Conservation (phyloP, 306 rosid genomes). For the Purshia tridentata region DNA sequence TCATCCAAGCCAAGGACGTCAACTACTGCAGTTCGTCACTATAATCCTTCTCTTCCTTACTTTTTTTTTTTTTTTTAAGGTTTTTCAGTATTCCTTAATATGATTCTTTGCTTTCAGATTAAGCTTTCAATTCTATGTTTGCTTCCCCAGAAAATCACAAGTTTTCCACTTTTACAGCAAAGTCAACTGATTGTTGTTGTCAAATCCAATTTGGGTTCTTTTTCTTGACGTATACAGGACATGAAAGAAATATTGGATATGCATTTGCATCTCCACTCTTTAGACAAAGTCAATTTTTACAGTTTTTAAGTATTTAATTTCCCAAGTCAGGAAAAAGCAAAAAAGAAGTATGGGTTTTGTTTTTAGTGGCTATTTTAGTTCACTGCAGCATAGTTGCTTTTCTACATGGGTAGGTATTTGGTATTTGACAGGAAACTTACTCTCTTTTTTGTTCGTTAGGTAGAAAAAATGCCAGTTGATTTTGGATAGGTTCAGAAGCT, state of each 20-base stretch:
- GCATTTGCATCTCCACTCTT: neutral
- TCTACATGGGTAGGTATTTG: too few species aligned
- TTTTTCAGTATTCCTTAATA: neutral
- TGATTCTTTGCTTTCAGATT: neutral
- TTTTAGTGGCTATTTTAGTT: too few species aligned
- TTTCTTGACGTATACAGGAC: neutral
- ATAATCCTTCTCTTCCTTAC: neutral
- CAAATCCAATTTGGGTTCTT: too few species aligned
- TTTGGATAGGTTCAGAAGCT: too few species aligned
- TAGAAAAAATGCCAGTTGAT: too few species aligned
- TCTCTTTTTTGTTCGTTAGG: too few species aligned
- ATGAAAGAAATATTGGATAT: neutral
- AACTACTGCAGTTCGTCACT: slow-evolving; percentile 48
- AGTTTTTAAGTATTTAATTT: neutral
- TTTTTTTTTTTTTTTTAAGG: neutral
- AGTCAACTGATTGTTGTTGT: too few species aligned
- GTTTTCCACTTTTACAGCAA: neutral
- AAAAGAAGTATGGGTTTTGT: neutral
- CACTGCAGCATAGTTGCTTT: too few species aligned
- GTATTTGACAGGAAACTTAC: too few species aligned
- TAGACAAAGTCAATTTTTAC: neutral
- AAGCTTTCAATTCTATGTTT: neutral
- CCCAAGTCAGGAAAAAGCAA: neutral
- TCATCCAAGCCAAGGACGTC: slow-evolving; percentile 48
- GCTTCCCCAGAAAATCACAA: neutral